These are phyloP conservation scores for Pseudocercospora ulei DNA, from an alignment of 2,329 filamentous ascomycete genomes.

Conservation along the genomic window DNA sequence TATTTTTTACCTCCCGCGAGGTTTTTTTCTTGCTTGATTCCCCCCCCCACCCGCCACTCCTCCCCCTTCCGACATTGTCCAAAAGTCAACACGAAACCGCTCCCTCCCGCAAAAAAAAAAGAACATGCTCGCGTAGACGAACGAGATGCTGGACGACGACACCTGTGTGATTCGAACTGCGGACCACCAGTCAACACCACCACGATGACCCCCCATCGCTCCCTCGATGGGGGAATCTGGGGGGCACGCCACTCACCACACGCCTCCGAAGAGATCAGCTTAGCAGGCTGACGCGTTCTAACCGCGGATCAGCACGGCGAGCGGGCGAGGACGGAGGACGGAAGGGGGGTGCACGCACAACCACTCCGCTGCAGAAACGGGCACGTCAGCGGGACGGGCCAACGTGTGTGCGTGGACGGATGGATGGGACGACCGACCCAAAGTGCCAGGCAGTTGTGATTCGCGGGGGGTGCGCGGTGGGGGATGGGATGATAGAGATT, in stretches of 20 bases:
- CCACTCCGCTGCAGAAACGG: constrained; percentile 10
- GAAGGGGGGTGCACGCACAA: neutral
- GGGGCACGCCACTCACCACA: constrained; percentile 3
- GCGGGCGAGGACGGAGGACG: constrained; percentile 11
- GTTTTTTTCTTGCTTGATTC: no score
- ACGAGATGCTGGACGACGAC: constrained; percentile 1
- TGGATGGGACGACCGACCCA: constrained; percentile 7
- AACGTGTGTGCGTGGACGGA: neutral
- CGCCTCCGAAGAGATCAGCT: constrained; percentile 15
- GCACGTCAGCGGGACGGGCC: neutral
- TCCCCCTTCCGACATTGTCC: no score
- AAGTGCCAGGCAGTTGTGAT: neutral
- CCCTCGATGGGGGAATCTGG: no score
- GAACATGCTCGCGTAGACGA: neutral
- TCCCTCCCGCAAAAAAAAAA: neutral
- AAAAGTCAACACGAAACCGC: neutral
- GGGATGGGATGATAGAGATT: no score
- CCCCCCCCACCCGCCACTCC: no score
- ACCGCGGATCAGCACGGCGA: constrained; percentile 15
- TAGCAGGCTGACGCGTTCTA: constrained; percentile 18
- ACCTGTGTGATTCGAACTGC: constrained; percentile 18
- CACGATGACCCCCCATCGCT: neutral
- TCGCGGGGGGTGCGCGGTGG: no score
- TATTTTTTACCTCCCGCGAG: no score
- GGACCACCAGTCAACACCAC: neutral